Conservation (phyloP, 2,329 filamentous ascomycete genomes). For the Cercospora sp. region DNA sequence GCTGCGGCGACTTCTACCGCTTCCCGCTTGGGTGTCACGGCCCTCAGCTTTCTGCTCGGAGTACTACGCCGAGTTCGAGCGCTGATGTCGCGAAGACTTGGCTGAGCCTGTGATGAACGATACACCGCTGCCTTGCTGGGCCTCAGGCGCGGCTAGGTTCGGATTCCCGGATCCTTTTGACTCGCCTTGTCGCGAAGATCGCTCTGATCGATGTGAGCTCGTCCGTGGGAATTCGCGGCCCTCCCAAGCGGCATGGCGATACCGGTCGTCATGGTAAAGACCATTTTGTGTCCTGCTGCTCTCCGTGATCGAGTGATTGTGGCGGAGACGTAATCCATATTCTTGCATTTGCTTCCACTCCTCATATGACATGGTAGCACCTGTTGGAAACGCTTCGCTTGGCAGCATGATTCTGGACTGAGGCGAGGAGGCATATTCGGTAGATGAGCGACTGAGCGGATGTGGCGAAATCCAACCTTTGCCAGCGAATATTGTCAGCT, state of each 20-base stretch:
- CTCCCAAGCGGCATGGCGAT: slow-evolving; percentile 22
- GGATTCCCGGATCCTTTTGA: background rate
- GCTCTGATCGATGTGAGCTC: background rate
- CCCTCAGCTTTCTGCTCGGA: slow-evolving; percentile 1
- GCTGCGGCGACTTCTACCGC: background rate
- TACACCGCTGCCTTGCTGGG: background rate
- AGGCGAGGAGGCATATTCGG: slow-evolving; percentile 23
- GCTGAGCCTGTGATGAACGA: slow-evolving; percentile 9
- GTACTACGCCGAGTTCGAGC: slow-evolving; percentile 7
- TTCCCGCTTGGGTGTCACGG: background rate
- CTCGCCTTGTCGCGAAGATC: background rate
- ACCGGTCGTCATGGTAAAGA: slow-evolving; percentile 20
- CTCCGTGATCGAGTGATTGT: slow-evolving; percentile 28
- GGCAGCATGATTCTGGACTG: slow-evolving; percentile 31
- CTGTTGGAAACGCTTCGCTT: slow-evolving; percentile 18
- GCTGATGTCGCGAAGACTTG: slow-evolving; percentile 7
- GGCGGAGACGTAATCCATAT: slow-evolving; percentile 19
- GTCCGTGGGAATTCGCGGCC: background rate
- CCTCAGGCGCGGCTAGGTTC: background rate
- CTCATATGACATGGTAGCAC: slow-evolving; percentile 32
- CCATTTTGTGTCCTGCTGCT: slow-evolving; percentile 22
- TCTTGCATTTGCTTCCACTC: slow-evolving; percentile 34
- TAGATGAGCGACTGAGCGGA: slow-evolving; percentile 31
- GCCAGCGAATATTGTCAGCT: slow-evolving; percentile 34
- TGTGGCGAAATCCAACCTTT: slow-evolving; percentile 40